Conservation (phyloP, 176 grass and related monocot species). For the Ampelocalamus luodianensis region DNA sequence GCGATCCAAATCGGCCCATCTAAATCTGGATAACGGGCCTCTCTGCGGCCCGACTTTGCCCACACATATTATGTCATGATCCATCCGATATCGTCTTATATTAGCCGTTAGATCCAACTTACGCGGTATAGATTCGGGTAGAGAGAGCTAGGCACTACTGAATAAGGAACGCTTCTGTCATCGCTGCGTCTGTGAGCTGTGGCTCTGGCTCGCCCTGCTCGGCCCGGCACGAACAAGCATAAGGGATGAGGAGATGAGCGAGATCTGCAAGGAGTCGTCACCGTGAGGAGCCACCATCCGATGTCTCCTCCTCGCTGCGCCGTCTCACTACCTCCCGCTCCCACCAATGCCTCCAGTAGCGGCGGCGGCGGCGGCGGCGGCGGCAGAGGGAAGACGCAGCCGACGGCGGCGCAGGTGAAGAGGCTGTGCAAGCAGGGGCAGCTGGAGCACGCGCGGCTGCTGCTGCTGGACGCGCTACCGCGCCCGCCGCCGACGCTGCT, state of each 20-base stretch:
- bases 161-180: not conserved
- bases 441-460: constrained; percentile 68
- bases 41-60: not conserved
- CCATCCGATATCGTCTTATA: not conserved
- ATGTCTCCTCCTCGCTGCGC: constrained; percentile 45
- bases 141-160: not conserved
- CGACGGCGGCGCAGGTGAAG: constrained; percentile 59
- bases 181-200: not conserved
- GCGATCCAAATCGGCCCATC: too few relatives aligned
- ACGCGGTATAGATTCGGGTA: not conserved
- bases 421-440: constrained; percentile 77
- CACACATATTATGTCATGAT: not conserved
- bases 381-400: not conserved
- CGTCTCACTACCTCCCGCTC: constrained; percentile 11
- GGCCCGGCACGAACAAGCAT: constrained; percentile 24
- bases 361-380: not conserved
- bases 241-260: constrained; percentile 56
- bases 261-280: constrained; percentile 6
- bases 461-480: constrained; percentile 66
- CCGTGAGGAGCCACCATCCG: constrained; percentile 27
- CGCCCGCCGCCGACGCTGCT: constrained; percentile 60
- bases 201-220: constrained; percentile 19
- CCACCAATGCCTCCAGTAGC: not conserved
- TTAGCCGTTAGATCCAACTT: not conserved
- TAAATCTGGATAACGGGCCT: not conserved